phyloP scores from a whole-genome alignment of 2,329 filamentous ascomycete genomes.

The Monilinia aucupariae region DNA sequence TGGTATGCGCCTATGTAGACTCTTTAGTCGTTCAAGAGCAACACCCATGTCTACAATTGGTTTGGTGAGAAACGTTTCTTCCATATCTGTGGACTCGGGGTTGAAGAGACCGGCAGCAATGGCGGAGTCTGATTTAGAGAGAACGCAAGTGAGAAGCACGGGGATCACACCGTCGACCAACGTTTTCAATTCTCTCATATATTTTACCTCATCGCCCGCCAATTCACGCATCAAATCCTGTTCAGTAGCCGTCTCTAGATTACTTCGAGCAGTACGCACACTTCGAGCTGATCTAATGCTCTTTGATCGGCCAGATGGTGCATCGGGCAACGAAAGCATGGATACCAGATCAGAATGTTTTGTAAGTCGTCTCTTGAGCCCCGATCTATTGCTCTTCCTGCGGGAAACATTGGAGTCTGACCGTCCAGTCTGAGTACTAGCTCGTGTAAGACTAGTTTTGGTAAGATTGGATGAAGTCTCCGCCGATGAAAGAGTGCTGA shows the following conservation, averaged over 20 bases:
- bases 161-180: slow-evolving; percentile 93
- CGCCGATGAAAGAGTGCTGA: slow-evolving; percentile 24
- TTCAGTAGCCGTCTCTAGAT: slow-evolving; percentile 61
- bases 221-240: slow-evolving; percentile 76
- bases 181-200: slow-evolving; percentile 85
- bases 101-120: slow-evolving; percentile 64
- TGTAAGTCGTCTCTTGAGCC: slow-evolving; percentile 61
- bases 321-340: slow-evolving; percentile 70
- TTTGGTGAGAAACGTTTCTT: slow-evolving; percentile 60
- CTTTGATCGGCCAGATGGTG: slow-evolving; percentile 53
- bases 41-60: slow-evolving; percentile 94
- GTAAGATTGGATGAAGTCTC: slow-evolving; percentile 30
- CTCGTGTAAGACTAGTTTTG: slow-evolving; percentile 41
- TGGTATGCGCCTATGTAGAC: slow-evolving; percentile 74
- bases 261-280: slow-evolving; percentile 66
- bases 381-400: slow-evolving; percentile 32
- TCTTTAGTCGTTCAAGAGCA: slow-evolving; percentile 76
- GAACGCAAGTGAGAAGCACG: slow-evolving; percentile 78
- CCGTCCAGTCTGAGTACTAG: slow-evolving; percentile 28
- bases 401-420: slow-evolving; percentile 30
- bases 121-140: slow-evolving; percentile 63
- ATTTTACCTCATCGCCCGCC: slow-evolving; percentile 76
- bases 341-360: slow-evolving; percentile 94
- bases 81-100: slow-evolving; percentile 42
- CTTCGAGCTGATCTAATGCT: slow-evolving; percentile 74